Conservation (phyloP, 2,329 filamentous ascomycete genomes). For the Colletotrichum caudatum region DNA sequence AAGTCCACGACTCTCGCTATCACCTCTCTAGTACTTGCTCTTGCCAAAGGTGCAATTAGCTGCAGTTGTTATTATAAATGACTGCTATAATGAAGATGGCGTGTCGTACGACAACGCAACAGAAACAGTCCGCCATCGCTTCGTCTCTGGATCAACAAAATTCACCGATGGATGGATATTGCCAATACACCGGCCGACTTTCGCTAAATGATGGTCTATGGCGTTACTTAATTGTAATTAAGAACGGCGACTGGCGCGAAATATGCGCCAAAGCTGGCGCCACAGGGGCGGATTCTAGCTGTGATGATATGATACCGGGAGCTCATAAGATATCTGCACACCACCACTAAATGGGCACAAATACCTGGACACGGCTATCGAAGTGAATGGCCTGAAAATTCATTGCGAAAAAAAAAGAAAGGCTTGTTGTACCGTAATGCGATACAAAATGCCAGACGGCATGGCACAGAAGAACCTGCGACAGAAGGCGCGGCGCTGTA, state of each 20-base stretch:
- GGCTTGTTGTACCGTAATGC: background rate
- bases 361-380: background rate
- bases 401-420: too few species aligned
- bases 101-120: conserved; percentile 6
- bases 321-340: too few species aligned
- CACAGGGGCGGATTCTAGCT: conserved; percentile 13
- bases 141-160: background rate
- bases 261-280: conserved; percentile 11
- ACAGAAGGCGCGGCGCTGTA: background rate
- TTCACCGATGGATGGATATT: background rate
- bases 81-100: conserved; percentile 15
- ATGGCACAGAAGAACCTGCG: background rate
- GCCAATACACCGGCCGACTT: background rate
- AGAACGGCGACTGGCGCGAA: conserved; percentile 16
- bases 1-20: background rate
- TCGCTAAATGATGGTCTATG: too few species aligned
- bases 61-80: conserved; percentile 12
- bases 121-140: conserved; percentile 15
- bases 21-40: background rate
- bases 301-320: background rate
- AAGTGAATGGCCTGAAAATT: background rate
- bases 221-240: too few species aligned
- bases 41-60: background rate
- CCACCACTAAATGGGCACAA: background rate
- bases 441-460: background rate